Conservation (phyloP, 1,284 basidiomycete genomes). For the Boletus mariae region DNA sequence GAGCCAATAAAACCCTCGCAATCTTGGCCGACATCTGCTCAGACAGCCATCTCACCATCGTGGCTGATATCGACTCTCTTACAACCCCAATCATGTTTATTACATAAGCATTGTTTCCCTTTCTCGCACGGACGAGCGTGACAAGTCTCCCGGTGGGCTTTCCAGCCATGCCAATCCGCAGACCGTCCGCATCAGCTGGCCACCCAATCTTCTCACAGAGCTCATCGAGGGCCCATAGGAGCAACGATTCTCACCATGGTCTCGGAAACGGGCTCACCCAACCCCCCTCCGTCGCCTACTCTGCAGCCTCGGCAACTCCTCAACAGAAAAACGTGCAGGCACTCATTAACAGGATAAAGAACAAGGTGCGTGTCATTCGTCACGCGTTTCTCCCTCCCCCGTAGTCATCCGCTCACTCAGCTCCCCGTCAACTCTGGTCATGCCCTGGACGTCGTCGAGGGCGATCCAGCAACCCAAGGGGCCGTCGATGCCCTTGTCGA, state of each 20-base stretch:
- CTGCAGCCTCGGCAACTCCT: constrained; percentile 44
- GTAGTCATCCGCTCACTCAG: constrained; percentile 37
- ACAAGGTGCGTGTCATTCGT: constrained; percentile 47
- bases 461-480: constrained; percentile 68
- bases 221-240: constrained; percentile 41
- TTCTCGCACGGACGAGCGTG: constrained; percentile 25
- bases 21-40: not conserved
- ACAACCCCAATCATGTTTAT: not conserved
- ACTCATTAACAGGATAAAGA: constrained; percentile 68
- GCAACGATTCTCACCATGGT: constrained; percentile 48
- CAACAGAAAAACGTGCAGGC: constrained; percentile 72
- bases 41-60: not conserved
- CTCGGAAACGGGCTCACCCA: constrained; percentile 35
- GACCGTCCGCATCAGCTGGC: constrained; percentile 45
- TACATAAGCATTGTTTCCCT: constrained; percentile 28
- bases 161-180: constrained; percentile 41
- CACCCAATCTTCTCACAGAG: constrained; percentile 24
- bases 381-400: not conserved
- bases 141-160: constrained; percentile 13
- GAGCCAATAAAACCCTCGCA: not conserved
- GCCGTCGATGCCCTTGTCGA: constrained; percentile 78
- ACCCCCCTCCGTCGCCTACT: constrained; percentile 34
- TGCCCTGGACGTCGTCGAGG: constrained; percentile 68
- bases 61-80: not conserved
- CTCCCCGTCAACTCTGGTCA: constrained; percentile 84